Percentiles rank a stretch among this genome's conserved stretches.
Conservation (phyloP, 805 yeast genomes). For the Candida sithepensis region DNA sequence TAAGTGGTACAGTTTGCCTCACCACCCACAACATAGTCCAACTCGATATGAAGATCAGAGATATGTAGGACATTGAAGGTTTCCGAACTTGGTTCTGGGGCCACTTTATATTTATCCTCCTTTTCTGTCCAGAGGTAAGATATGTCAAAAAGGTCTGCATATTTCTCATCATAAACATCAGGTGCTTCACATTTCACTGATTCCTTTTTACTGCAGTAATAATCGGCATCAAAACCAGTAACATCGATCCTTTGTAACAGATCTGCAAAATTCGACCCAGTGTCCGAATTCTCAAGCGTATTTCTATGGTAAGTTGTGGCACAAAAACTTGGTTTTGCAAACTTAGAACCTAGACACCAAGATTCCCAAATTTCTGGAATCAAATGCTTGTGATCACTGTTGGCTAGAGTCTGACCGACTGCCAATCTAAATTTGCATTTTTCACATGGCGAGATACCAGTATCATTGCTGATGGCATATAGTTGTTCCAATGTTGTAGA, state of each 20-base stretch:
- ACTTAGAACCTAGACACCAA: constrained; percentile 40
- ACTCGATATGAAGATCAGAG: constrained; percentile 62
- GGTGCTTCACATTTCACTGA: not conserved
- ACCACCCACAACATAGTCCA: constrained; percentile 49
- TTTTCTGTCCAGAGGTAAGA: constrained; percentile 42
- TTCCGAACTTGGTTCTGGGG: constrained; percentile 36
- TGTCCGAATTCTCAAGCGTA: constrained; percentile 34
- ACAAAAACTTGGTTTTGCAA: constrained; percentile 27
- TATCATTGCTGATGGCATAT: constrained; percentile 12
- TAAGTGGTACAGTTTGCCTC: constrained; percentile 53
- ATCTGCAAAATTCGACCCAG: constrained; percentile 48
- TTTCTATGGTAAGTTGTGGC: constrained; percentile 33
- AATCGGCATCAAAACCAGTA: constrained; percentile 50
- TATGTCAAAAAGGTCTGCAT: constrained; percentile 43
- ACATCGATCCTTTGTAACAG: constrained; percentile 50
- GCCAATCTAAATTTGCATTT: constrained; percentile 34
- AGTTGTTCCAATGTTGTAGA: constrained; percentile 2
- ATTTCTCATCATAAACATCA: constrained; percentile 29
- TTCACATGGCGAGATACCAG: constrained; percentile 25
- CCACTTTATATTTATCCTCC: constrained; percentile 40
- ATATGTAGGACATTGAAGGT: constrained; percentile 61
- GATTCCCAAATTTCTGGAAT: constrained; percentile 37
- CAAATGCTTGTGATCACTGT: constrained; percentile 35
- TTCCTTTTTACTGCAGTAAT: constrained; percentile 54
- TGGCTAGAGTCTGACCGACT: constrained; percentile 36